Conservation (phyloP, 331 rosid species). For the Acacia pycnantha region DNA sequence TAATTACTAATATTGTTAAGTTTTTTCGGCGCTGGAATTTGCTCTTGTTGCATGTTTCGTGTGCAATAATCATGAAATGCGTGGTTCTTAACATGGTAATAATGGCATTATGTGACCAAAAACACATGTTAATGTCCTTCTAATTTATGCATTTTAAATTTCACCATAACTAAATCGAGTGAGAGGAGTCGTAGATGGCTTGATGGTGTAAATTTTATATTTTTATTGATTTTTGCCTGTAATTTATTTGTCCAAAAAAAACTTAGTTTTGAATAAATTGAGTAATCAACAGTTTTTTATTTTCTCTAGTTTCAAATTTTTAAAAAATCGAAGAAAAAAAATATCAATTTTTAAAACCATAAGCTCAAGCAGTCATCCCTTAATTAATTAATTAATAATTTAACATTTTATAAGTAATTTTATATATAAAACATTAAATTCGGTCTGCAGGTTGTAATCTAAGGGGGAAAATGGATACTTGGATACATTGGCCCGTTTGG, state of each 20-base stretch:
- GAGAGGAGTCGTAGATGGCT: background rate
- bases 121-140: background rate
- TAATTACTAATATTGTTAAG: background rate
- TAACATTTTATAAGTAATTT: too few relatives aligned
- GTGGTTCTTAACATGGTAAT: background rate
- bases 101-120: too few relatives aligned
- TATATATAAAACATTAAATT: too few relatives aligned
- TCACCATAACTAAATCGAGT: background rate
- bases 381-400: too few relatives aligned
- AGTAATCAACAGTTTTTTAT: background rate
- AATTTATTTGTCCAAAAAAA: too few relatives aligned
- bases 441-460: too few relatives aligned
- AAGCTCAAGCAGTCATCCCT: too few relatives aligned
- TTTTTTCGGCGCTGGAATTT: background rate
- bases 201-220: background rate
- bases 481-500: too few relatives aligned
- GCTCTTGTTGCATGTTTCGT: background rate
- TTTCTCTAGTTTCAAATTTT: background rate
- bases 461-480: too few relatives aligned
- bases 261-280: background rate
- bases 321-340: too few relatives aligned
- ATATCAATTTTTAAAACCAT: too few relatives aligned
- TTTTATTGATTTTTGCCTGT: background rate
- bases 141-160: background rate
- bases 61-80: background rate